Evolutionary conservation across 2,329 filamentous ascomycete genomes (phyloP).

Genomic region (Grosmannia clavigera): DNA sequence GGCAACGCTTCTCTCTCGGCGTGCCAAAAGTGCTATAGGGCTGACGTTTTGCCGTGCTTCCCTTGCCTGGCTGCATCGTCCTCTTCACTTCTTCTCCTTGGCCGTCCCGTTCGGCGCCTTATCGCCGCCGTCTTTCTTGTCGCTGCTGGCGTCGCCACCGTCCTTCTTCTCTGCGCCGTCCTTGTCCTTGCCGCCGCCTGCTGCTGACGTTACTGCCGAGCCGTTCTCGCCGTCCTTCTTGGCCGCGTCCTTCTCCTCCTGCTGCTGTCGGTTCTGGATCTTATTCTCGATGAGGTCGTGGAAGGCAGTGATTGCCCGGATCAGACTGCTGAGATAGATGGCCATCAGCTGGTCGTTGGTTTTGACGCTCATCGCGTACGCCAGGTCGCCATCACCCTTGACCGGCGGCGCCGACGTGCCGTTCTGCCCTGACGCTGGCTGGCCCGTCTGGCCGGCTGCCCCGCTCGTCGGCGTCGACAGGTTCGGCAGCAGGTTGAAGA

Average conservation of each 20-base stretch:
- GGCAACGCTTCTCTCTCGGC: no score
- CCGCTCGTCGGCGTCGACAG: constrained; percentile 62
- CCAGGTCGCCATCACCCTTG: constrained; percentile 67
- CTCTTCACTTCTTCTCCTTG: constrained; percentile 30
- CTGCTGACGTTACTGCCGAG: constrained; percentile 22
- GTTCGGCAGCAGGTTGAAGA: constrained; percentile 97
- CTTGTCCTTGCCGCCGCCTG: constrained; percentile 36
- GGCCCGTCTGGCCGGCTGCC: constrained; percentile 31
- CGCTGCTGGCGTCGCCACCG: constrained; percentile 29
- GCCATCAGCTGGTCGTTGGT: constrained; percentile 98
- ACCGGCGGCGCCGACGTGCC: constrained; percentile 21
- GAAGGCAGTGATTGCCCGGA: constrained; percentile 95
- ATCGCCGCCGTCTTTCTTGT: constrained; percentile 41
- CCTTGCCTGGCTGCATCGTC: constrained; percentile 29
- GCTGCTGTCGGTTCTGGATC: constrained; percentile 95
- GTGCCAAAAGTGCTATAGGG: no score
- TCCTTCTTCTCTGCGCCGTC: constrained; percentile 26
- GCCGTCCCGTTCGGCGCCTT: constrained; percentile 33
- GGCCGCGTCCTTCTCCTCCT: constrained; percentile 82
- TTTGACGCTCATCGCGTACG: constrained; percentile 97
- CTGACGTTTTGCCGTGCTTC: no score
- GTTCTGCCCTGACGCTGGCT: constrained; percentile 23
- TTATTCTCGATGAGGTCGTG: constrained; percentile 99
- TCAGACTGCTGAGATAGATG: constrained; percentile 93
- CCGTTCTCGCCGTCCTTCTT: constrained; percentile 59